A percentile compares a stretch with the other conserved stretches of the same genome.
phyloP scores from a whole-genome alignment of 2,329 filamentous ascomycete species.

The Sporothrix inflata region DNA sequence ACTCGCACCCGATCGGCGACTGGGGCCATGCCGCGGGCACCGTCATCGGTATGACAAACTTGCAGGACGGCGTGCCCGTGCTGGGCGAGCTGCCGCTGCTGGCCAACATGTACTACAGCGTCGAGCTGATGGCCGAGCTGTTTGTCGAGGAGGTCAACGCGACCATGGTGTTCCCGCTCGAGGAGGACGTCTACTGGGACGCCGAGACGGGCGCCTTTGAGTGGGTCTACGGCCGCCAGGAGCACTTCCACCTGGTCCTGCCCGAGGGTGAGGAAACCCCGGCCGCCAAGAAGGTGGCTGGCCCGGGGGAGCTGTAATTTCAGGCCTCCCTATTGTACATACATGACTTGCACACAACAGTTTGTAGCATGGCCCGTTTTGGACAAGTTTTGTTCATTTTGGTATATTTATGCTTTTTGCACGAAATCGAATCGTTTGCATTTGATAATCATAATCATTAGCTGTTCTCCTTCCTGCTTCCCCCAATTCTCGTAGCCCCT shows the following conservation, averaged over 20 bases:
- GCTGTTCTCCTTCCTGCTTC: neutral
- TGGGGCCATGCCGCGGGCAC: constrained; percentile 56
- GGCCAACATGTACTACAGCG: constrained; percentile 53
- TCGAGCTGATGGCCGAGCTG: constrained; percentile 54
- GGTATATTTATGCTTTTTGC: neutral
- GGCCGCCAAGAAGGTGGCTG: neutral
- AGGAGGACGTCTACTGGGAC: constrained; percentile 56
- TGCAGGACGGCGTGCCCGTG: constrained; percentile 52
- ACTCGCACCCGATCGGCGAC: constrained; percentile 55
- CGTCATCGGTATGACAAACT: constrained; percentile 55
- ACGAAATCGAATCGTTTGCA: neutral
- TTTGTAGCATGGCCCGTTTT: neutral
- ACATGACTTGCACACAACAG: neutral
- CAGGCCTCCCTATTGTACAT: neutral
- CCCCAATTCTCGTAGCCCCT: neutral
- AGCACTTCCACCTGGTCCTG: constrained; percentile 44
- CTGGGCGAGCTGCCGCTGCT: constrained; percentile 52
- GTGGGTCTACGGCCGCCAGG: constrained; percentile 55
- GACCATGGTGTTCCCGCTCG: constrained; percentile 52
- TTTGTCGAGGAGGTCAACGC: constrained; percentile 50
- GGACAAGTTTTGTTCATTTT: neutral
- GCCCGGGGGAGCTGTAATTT: constrained; percentile 13
- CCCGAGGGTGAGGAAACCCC: neutral
- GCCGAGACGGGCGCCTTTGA: constrained; percentile 47
- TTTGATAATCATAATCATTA: neutral